Evolutionary conservation across 805 yeast genomes (phyloP), one percentile per base, ranked within the genome.

Genomic region (Groenewaldozyma salmanticensis): DNA sequence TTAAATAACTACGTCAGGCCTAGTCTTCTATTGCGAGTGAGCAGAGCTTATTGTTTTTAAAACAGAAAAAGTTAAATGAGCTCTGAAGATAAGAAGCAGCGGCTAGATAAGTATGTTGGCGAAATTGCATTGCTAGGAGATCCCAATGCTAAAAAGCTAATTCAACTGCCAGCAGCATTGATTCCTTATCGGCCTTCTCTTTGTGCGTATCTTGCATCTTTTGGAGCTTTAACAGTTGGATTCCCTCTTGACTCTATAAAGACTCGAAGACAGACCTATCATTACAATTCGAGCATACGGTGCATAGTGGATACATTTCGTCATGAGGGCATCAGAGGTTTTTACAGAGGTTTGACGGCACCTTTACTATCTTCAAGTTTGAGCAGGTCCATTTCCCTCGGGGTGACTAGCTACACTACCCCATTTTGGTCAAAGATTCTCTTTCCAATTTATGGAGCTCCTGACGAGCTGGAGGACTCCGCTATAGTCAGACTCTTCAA

Each of bases 191-290:
- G 75, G 42, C 67, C 77, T 1, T 70, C 81, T 6, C 59, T 77
- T 2, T 54, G 81, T 39, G 83, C 92, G 0, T 81, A 77, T 49
- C 59, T 75, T 0, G 65, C 88, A 2, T 78, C 87, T 0, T 58
- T 80, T 33, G 58, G 71, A 9, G 70, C 87, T 16, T 79, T 87
- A 1, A 65, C 75, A 2, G 70, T 77, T n/a, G 94, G 92, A 16
- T 85, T 78, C 53, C 95, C 95, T 0, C 60, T 85, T 38, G 95
- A 85, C 56, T 80, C 92, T n/a, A 67, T 86, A 44, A 85, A 85
- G 58, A 86, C 94, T 0, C 66, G 95, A 45, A 78, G 82, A 77
- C 95, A 85, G 57, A 81, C 94, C 0, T 80, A 82, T 48, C 67
- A 71, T 40, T 84, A 75, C 61, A 62, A 64, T 13, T 69, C 74